Evolutionary conservation across 2,329 filamentous ascomycete species (phyloP).

Genomic region (Colletotrichum destructivum): DNA sequence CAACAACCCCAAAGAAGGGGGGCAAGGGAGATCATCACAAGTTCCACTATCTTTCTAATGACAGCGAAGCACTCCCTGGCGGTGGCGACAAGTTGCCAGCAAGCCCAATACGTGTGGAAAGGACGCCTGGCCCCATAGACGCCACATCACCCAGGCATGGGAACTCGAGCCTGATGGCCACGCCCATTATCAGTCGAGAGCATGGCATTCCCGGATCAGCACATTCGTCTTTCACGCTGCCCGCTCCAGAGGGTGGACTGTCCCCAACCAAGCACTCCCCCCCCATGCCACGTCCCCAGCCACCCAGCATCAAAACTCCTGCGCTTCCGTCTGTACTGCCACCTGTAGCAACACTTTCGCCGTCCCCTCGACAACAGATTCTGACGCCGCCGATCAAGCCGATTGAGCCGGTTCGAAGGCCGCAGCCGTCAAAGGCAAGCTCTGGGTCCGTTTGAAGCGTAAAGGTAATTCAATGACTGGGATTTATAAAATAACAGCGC

Average conservation of each 20-base stretch:
- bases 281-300: constrained; percentile 49
- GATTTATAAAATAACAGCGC: not conserved
- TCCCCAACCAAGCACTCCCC: constrained; percentile 69
- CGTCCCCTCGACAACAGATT: constrained; percentile 70
- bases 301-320: constrained; percentile 34
- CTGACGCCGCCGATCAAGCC: constrained; percentile 74
- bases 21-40: not conserved
- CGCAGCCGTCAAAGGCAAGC: constrained; percentile 24
- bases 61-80: not conserved
- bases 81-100: not conserved
- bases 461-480: not conserved
- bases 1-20: constrained; percentile 29
- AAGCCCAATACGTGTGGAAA: constrained; percentile 8
- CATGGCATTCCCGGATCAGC: constrained; percentile 38
- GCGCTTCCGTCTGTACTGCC: constrained; percentile 65
- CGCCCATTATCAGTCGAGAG: constrained; percentile 41
- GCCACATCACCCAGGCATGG: constrained; percentile 34
- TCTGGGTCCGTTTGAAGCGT: constrained; percentile 4
- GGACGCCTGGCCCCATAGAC: constrained; percentile 31
- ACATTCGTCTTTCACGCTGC: constrained; percentile 43
- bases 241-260: constrained; percentile 62
- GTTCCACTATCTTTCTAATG: not conserved
- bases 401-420: constrained; percentile 48
- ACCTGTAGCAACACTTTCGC: constrained; percentile 70
- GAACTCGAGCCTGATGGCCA: constrained; percentile 37